Percentiles rank a stretch among this genome's conserved stretches.
Evolutionary conservation across 1,139 yeast genomes (phyloP).

Genomic region (Kazachstania sp.): DNA sequence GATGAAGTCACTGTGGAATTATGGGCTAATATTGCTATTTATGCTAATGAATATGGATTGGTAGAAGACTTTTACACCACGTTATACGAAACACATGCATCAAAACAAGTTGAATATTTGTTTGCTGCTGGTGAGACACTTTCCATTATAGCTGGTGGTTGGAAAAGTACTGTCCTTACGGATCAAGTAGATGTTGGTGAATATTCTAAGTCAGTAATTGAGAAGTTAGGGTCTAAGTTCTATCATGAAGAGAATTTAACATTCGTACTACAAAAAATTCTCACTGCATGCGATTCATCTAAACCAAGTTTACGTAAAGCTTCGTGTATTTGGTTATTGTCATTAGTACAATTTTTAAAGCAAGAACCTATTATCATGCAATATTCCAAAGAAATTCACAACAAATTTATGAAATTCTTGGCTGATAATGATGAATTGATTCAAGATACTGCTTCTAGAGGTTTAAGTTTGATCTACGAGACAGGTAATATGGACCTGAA

Average conservation of each 20-base stretch:
- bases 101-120: conserved; percentile 65
- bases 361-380: conserved; percentile 35
- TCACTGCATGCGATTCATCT: conserved; percentile 50
- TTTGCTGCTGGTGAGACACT: conserved; percentile 84
- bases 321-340: conserved; percentile 78
- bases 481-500: conserved; percentile 60
- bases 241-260: conserved; percentile 2
- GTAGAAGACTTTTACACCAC: conserved; percentile 36
- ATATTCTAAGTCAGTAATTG: not conserved
- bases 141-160: conserved; percentile 63
- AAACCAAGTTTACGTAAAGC: conserved; percentile 70
- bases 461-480: conserved; percentile 74
- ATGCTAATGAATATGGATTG: conserved; percentile 27
- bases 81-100: conserved; percentile 49
- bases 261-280: conserved; percentile 39
- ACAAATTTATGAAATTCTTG: conserved; percentile 63
- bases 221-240: not conserved
- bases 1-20: conserved; percentile 56
- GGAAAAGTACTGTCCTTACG: conserved; percentile 54
- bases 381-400: conserved; percentile 44
- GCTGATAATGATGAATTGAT: conserved; percentile 75
- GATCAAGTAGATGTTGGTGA: conserved; percentile 42
- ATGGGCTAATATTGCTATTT: conserved; percentile 47
- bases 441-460: conserved; percentile 89
- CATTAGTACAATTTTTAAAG: conserved; percentile 69